Conservation (phyloP, 163 green algal genomes). For the Picocystis sp. region DNA sequence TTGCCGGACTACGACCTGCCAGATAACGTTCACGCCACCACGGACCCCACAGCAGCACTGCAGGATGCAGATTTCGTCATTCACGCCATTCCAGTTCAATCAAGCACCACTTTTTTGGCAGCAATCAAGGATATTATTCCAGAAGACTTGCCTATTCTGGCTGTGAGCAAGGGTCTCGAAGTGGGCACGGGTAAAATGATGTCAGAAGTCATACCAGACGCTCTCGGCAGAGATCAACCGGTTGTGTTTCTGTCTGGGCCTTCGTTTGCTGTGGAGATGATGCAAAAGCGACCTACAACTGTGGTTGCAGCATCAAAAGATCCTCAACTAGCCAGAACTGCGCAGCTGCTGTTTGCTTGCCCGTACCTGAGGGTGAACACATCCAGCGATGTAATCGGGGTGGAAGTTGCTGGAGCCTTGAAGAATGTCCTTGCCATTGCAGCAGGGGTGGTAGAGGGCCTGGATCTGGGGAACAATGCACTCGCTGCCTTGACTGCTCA, state of each 20-base stretch:
- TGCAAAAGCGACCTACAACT: slow-evolving; percentile 57
- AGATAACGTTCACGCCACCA: slow-evolving; percentile 81
- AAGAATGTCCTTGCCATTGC: slow-evolving; percentile 99
- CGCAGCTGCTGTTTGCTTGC: slow-evolving; percentile 75
- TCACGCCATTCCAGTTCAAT: slow-evolving; percentile 90
- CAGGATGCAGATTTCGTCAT: slow-evolving; percentile 65
- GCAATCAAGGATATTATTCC: slow-evolving; percentile 62
- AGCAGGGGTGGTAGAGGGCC: slow-evolving; percentile 86
- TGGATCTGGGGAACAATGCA: slow-evolving; percentile 87
- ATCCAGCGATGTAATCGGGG: slow-evolving; percentile 73
- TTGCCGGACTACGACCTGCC: slow-evolving; percentile 69
- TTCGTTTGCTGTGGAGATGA: slow-evolving; percentile 86
- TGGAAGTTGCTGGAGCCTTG: slow-evolving; percentile 90
- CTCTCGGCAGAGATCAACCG: slow-evolving; percentile 66
- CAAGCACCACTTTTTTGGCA: slow-evolving; percentile 60
- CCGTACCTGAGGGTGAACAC: slow-evolving; percentile 82
- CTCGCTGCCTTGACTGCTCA: slow-evolving; percentile 67
- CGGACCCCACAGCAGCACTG: slow-evolving; percentile 56
- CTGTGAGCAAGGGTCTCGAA: slow-evolving; percentile 80
- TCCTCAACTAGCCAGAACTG: slow-evolving; percentile 12
- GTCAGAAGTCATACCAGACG: slow-evolving; percentile 71
- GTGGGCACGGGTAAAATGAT: slow-evolving; percentile 71
- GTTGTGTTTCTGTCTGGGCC: slow-evolving; percentile 79
- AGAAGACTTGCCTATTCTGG: slow-evolving; percentile 67
- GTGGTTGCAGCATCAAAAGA: slow-evolving; percentile 24